These are phyloP conservation scores for Fusarium sp. DNA, from an alignment of 2,329 filamentous ascomycete genomes.

Conservation along the genomic window DNA sequence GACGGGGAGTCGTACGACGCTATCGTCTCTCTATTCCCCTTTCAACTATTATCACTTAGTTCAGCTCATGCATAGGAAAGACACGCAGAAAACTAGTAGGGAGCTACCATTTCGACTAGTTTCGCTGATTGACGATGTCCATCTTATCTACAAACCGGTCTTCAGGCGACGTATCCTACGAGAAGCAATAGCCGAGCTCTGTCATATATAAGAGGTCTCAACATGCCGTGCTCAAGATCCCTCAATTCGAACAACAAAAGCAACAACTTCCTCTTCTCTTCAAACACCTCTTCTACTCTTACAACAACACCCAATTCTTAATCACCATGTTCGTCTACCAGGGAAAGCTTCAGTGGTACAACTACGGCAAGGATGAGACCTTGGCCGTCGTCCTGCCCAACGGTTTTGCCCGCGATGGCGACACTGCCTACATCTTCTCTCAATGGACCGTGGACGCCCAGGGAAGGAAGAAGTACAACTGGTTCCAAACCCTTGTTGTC, in stretches of 20 bases:
- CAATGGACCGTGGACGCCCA: conserved; percentile 28
- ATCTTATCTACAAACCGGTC: not conserved
- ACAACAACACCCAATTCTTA: not conserved
- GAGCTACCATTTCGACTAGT: not conserved
- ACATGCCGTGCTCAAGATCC: not conserved
- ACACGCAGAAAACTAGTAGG: not conserved
- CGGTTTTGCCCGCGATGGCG: conserved; percentile 33
- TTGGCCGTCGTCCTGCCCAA: conserved; percentile 32
- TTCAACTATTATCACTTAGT: not conserved
- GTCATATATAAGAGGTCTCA: not conserved
- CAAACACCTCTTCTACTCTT: not conserved
- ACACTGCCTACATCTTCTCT: conserved; percentile 38
- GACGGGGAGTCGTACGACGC: not conserved
- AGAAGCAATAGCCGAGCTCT: not conserved
- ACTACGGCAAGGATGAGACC: conserved; percentile 31
- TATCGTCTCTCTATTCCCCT: not conserved
- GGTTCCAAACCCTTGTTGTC: conserved; percentile 26
- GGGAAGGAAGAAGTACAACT: conserved; percentile 30
- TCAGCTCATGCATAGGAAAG: not conserved
- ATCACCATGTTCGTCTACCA: conserved; percentile 34
- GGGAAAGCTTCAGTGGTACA: conserved; percentile 36
- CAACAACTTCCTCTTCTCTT: not conserved
- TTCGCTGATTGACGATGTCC: not conserved
- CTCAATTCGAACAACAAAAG: not conserved
- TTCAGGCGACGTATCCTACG: not conserved